Evolutionary conservation across 2,329 filamentous ascomycete species (phyloP), one percentile per base, ranked within the genome.

Genomic region (Dothideomycetidae sp.): DNA sequence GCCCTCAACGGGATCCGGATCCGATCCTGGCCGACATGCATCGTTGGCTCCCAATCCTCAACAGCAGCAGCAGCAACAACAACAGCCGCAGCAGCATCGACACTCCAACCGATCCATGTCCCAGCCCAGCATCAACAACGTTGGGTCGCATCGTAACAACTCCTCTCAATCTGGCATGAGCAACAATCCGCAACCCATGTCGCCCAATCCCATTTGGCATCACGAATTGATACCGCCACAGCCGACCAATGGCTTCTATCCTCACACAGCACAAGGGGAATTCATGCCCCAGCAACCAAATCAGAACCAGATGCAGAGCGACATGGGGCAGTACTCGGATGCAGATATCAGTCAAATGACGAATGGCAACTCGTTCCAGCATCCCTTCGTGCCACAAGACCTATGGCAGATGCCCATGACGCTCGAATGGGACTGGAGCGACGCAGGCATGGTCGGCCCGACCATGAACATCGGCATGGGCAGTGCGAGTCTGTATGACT

Each of bases 351-450:
- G 14, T 13, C 29, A 23, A 21, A 28, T 33, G 23, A 47, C 49
- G 11, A 54, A 59, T 49, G 52, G 52, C 12, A 44, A 44, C 9
- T 54, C 66, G 12, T 85, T 86, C 52, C 79, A 86, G 50, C 81
- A 92, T 47, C 86, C 86, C 0, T 79, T 93, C 50, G 74, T 96
- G 14, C 88, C 90, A 3, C 84, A 88, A 50, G 90, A 96, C 59
- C 60, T 96, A 16, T 98, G 90, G 75, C 81, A 88, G 56, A 78
- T 96, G 73, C 86, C 88, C 1, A 93, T 93, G 78, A 92, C 83
- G 2, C 69, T 96, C 14, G 88, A 96, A 54, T 94, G 86, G 85
- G 84, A 80, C 46, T 81, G 76, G 77, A 72, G 63, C 2, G 66
- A 68, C 33, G 39, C 16, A 14, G 36, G 36, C 35, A 60, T 63